Percentiles rank a stretch among this genome's conserved stretches.
phyloP scores from a whole-genome alignment of 441 rosid genomes.

The Populus hybrid region DNA sequence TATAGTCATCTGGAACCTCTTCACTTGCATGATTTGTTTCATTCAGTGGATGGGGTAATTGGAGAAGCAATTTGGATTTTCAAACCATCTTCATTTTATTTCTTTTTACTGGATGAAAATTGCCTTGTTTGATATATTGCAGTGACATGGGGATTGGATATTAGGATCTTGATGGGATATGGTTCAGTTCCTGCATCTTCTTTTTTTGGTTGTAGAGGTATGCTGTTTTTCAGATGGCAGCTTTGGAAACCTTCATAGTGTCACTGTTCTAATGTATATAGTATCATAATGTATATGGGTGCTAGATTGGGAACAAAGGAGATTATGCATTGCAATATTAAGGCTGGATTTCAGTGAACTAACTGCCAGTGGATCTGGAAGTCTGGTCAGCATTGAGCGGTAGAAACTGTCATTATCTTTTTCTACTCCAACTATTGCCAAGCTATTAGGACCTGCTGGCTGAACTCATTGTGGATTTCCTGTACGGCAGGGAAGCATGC shows the following conservation, averaged over 20 bases:
- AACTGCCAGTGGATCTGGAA: slow-evolving; percentile 66
- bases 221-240: slow-evolving; percentile 77
- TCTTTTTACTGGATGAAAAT: slow-evolving; percentile 41
- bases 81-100: slow-evolving; percentile 25
- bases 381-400: slow-evolving; percentile 55
- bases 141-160: slow-evolving; percentile 83
- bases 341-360: slow-evolving; percentile 63
- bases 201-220: slow-evolving; percentile 63
- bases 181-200: slow-evolving; percentile 33
- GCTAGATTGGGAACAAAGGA: slow-evolving; percentile 88
- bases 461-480: slow-evolving; percentile 54
- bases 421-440: slow-evolving; percentile 49
- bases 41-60: slow-evolving; percentile 25
- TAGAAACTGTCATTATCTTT: slow-evolving; percentile 55
- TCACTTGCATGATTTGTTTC: slow-evolving; percentile 3
- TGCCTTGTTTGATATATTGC: slow-evolving; percentile 70
- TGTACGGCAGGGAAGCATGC: slow-evolving; percentile 58
- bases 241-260: slow-evolving; percentile 57
- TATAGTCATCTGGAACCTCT: neutral
- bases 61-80: slow-evolving; percentile 30
- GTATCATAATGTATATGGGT: slow-evolving; percentile 66
- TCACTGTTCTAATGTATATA: slow-evolving; percentile 51
- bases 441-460: slow-evolving; percentile 58
- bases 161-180: slow-evolving; percentile 87
- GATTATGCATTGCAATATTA: slow-evolving; percentile 67